Conservation (phyloP, 164 flowering plant species). For the Cinnamomum chago region DNA sequence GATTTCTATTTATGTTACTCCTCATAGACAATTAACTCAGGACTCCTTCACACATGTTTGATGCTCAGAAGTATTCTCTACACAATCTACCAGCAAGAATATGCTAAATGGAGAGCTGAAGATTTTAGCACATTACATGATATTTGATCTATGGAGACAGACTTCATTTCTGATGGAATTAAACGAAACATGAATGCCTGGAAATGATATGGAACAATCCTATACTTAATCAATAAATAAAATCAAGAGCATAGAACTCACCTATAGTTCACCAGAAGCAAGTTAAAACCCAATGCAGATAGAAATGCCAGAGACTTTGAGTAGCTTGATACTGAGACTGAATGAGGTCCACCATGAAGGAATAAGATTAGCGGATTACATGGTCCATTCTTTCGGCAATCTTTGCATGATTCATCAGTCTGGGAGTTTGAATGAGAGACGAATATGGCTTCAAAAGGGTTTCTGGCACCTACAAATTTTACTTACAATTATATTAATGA, state of each 20-base stretch:
- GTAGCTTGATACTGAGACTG: constrained; percentile 55
- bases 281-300: constrained; percentile 74
- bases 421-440: constrained; percentile 50
- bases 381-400: constrained; percentile 21
- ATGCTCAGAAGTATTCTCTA: too few species aligned
- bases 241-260: constrained; percentile 15
- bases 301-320: constrained; percentile 76
- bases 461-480: constrained; percentile 56
- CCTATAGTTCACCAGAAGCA: constrained; percentile 92
- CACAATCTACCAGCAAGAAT: too few species aligned
- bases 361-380: constrained; percentile 70
- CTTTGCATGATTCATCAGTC: background rate
- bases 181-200: background rate
- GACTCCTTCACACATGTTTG: too few species aligned
- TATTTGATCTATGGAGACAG: too few species aligned
- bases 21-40: too few species aligned
- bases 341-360: constrained; percentile 98
- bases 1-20: too few species aligned
- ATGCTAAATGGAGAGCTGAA: too few species aligned
- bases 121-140: too few species aligned
- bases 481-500: background rate
- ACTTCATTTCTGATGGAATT: too few species aligned
- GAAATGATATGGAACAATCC: too few species aligned
- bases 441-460: constrained; percentile 87
- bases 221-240: background rate